A percentile compares a stretch with the other conserved stretches of the same genome.
Evolutionary conservation across 768 basidiomycete species (phyloP).

Genomic region (Tricholoma sp.): DNA sequence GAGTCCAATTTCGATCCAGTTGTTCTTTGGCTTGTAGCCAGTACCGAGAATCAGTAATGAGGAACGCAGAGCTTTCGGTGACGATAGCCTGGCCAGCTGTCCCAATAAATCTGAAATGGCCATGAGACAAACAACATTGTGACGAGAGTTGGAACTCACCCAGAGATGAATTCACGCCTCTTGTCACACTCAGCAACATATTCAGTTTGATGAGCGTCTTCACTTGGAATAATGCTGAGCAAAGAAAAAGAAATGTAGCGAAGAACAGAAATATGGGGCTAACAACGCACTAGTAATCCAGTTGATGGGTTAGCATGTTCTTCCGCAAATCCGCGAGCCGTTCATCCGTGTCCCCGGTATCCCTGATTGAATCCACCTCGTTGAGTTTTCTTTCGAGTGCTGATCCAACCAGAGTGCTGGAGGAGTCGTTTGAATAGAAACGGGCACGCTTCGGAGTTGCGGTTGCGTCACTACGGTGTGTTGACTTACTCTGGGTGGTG

Average conservation of each 20-base stretch:
- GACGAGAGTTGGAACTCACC: constrained; percentile 38
- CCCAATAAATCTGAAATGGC: constrained; percentile 21
- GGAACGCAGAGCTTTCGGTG: constrained; percentile 60
- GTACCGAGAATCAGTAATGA: constrained; percentile 78
- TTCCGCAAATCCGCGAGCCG: constrained; percentile 58
- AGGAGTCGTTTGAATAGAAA: constrained; percentile 57
- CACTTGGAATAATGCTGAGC: constrained; percentile 66
- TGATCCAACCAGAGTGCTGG: constrained; percentile 71
- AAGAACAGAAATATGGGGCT: not conserved
- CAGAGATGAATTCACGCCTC: constrained; percentile 72
- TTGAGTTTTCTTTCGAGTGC: constrained; percentile 65
- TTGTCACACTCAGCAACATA: constrained; percentile 75
- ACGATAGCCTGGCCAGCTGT: constrained; percentile 70
- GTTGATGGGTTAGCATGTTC: constrained; percentile 58
- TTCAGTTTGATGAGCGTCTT: constrained; percentile 82
- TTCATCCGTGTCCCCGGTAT: constrained; percentile 52
- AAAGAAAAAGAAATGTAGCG: constrained; percentile 7
- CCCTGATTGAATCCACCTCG: constrained; percentile 51
- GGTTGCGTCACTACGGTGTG: constrained; percentile 17
- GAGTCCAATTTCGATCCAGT: constrained; percentile 67
- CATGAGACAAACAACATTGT: not conserved
- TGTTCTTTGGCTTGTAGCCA: constrained; percentile 74
- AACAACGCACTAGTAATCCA: constrained; percentile 70
- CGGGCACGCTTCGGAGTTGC: constrained; percentile 17
- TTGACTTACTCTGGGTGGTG: constrained; percentile 15